A percentile compares a stretch with the other conserved stretches of the same genome.
phyloP scores from a whole-genome alignment of 345 rosid genomes.

The Euclidium syriacum region DNA sequence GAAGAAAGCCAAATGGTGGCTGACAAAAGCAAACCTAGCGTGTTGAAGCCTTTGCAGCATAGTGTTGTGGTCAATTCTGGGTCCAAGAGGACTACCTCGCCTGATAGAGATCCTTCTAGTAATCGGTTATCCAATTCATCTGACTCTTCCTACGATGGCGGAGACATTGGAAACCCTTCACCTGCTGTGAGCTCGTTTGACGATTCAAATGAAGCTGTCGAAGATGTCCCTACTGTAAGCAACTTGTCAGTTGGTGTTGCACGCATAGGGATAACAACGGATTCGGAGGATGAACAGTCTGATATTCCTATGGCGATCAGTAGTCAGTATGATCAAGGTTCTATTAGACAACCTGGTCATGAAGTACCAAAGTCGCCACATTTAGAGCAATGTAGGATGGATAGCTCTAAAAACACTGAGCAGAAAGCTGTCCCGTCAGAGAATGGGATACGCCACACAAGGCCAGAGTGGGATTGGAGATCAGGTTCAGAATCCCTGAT shows the following conservation, averaged over 20 bases:
- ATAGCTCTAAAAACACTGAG: slow-evolving; percentile 21
- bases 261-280: slow-evolving; percentile 38
- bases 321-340: slow-evolving; percentile 37
- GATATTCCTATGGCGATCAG: slow-evolving; percentile 27
- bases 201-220: slow-evolving; percentile 15
- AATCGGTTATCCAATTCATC: slow-evolving; percentile 26
- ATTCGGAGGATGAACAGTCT: slow-evolving; percentile 30
- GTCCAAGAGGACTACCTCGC: slow-evolving; percentile 30
- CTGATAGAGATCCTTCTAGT: slow-evolving; percentile 30
- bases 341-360: slow-evolving; percentile 36
- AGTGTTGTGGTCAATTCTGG: slow-evolving; percentile 30
- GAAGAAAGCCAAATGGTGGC: slow-evolving; percentile 23
- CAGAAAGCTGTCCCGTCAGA: slow-evolving; percentile 24
- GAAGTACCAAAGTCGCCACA: slow-evolving; percentile 33
- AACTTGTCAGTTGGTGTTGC: slow-evolving; percentile 34
- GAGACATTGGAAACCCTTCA: slow-evolving; percentile 16
- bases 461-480: slow-evolving; percentile 38
- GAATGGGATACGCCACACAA: slow-evolving; percentile 21
- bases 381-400: slow-evolving; percentile 33
- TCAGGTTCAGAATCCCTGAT: slow-evolving; percentile 28
- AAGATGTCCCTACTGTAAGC: slow-evolving; percentile 25
- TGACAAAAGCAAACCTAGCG: slow-evolving; percentile 33
- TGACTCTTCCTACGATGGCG: slow-evolving; percentile 26
- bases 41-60: slow-evolving; percentile 32
- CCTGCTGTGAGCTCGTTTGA: slow-evolving; percentile 25